A percentile compares a stretch with the other conserved stretches of the same genome.
Conservation (phyloP, 768 basidiomycete species). For the Panaeolus papilionaceus region DNA sequence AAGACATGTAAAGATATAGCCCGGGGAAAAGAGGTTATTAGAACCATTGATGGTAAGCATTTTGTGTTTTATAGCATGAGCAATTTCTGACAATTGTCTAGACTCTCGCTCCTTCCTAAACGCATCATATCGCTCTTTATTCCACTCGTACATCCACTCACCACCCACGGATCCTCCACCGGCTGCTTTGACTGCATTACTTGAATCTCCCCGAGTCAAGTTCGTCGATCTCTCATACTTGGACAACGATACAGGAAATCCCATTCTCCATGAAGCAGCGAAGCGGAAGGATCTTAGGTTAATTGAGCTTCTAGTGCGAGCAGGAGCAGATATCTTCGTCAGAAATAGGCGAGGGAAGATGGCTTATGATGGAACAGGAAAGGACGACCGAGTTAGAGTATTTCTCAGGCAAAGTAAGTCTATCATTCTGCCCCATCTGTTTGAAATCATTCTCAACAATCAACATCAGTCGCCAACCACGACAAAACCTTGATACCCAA, state of each 20-base stretch:
- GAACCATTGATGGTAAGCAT: constrained; percentile 70
- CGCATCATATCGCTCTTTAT: constrained; percentile 74
- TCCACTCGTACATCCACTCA: constrained; percentile 78
- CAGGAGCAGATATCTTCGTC: constrained; percentile 90
- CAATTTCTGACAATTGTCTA: constrained; percentile 31
- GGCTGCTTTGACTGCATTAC: constrained; percentile 56
- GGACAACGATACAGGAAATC: constrained; percentile 78
- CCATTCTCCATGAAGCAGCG: constrained; percentile 89
- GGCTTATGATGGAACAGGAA: constrained; percentile 71
- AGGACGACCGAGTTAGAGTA: constrained; percentile 81
- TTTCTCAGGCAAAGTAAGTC: constrained; percentile 84
- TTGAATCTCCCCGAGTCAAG: constrained; percentile 71
- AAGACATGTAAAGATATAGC: constrained; percentile 77
- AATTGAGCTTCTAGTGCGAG: constrained; percentile 83
- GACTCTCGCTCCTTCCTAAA: constrained; percentile 81
- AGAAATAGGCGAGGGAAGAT: constrained; percentile 76
- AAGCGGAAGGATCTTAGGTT: constrained; percentile 79
- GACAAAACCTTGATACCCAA: constrained; percentile 72
- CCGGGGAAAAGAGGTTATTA: constrained; percentile 65
- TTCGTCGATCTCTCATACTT: constrained; percentile 82
- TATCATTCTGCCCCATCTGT: background rate
- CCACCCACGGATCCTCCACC: constrained; percentile 46
- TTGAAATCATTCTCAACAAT: background rate
- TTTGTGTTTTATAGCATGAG: background rate
- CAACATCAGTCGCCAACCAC: constrained; percentile 71